phyloP scores from a whole-genome alignment of 768 basidiomycete genomes.

The Saitozyma sp. region DNA sequence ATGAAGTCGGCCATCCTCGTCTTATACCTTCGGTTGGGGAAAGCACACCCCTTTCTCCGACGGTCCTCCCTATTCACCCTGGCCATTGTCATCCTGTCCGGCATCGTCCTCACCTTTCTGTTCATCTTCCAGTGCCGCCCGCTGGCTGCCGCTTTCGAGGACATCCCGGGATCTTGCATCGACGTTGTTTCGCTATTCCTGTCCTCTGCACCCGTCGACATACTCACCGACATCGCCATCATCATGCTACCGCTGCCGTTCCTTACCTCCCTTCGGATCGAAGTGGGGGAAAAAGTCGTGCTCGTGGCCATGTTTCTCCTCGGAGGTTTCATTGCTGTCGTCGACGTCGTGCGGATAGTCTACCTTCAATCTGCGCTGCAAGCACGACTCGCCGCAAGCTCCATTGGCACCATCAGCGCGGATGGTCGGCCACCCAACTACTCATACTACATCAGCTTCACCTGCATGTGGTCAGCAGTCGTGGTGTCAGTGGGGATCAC shows the following conservation, averaged over 20 bases:
- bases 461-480: constrained; percentile 48
- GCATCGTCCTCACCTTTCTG: constrained; percentile 47
- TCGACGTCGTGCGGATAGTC: constrained; percentile 49
- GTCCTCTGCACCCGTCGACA: constrained; percentile 47
- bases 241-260: constrained; percentile 47
- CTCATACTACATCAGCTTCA: constrained; percentile 36
- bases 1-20: constrained; percentile 47
- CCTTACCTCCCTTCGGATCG: constrained; percentile 47
- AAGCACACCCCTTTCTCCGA: constrained; percentile 37
- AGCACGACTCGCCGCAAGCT: constrained; percentile 8
- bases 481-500: constrained; percentile 44
- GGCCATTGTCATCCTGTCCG: constrained; percentile 40
- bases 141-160: constrained; percentile 33
- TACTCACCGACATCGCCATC: constrained; percentile 50
- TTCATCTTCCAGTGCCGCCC: constrained; percentile 49
- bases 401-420: constrained; percentile 7
- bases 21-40: constrained; percentile 45
- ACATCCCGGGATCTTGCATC: constrained; percentile 30
- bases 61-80: constrained; percentile 35
- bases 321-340: constrained; percentile 47
- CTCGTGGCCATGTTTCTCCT: constrained; percentile 47
- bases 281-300: constrained; percentile 42
- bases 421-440: constrained; percentile 27
- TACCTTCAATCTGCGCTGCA: constrained; percentile 47
- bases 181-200: constrained; percentile 47